A percentile compares a stretch with the other conserved stretches of the same genome.
Conservation (phyloP, 2,329 filamentous ascomycete genomes). For the Lachnum nothofagi region DNA sequence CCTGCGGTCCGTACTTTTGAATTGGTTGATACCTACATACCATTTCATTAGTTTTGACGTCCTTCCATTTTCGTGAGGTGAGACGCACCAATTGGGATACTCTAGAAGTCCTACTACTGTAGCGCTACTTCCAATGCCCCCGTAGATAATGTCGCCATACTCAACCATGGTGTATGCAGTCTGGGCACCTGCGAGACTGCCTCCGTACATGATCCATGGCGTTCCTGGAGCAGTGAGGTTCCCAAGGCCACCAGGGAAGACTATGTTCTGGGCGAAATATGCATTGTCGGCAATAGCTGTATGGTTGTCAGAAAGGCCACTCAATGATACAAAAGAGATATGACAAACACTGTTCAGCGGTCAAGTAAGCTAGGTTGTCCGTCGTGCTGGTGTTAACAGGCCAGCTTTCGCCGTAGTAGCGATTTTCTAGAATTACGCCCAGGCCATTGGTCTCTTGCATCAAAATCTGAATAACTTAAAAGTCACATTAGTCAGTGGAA, state of each 20-base stretch:
- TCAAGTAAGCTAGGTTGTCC: conserved; percentile 45
- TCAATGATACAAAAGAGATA: neutral
- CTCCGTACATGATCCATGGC: conserved; percentile 43
- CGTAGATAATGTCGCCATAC: conserved; percentile 42
- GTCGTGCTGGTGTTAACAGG: conserved; percentile 45
- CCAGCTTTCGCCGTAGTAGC: conserved; percentile 47
- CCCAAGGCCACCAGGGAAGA: conserved; percentile 40
- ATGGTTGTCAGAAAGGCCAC: conserved; percentile 3
- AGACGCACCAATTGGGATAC: conserved; percentile 43
- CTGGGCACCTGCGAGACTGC: conserved; percentile 40
- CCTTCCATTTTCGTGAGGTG: neutral
- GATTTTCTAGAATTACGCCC: conserved; percentile 49
- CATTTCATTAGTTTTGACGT: neutral
- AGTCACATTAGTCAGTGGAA: conserved; percentile 27
- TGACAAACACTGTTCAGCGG: conserved; percentile 42
- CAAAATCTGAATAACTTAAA: conserved; percentile 45
- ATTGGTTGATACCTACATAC: conserved; percentile 39
- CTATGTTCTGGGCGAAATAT: conserved; percentile 46
- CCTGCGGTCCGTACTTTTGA: conserved; percentile 44
- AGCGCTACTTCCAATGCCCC: conserved; percentile 45
- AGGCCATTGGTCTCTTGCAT: conserved; percentile 50
- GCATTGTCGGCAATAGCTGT: conserved; percentile 45
- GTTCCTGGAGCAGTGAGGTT: conserved; percentile 40
- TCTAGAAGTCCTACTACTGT: conserved; percentile 38
- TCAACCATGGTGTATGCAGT: conserved; percentile 41